phyloP scores from a whole-genome alignment of 2,329 filamentous ascomycete genomes.

The Akanthomyces lecanii region DNA sequence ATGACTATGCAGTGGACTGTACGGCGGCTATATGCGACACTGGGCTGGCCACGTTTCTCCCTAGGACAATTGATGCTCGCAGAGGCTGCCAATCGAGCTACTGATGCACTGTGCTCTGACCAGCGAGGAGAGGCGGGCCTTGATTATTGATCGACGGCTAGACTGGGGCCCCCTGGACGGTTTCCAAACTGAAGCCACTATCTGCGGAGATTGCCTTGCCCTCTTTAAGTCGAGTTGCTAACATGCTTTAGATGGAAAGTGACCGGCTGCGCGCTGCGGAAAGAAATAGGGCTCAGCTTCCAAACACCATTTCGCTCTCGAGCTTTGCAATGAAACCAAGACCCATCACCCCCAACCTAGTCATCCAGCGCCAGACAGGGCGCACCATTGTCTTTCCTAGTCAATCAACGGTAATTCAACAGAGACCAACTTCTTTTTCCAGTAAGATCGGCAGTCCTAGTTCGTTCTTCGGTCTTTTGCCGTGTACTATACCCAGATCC shows the following conservation, averaged over 20 bases:
- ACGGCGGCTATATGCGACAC: too few species aligned
- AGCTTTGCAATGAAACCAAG: too few species aligned
- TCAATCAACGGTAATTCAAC: neutral
- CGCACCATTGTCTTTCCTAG: too few species aligned
- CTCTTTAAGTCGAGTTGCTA: neutral
- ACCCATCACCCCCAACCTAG: too few species aligned
- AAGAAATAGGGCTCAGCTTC: neutral
- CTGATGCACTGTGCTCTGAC: neutral
- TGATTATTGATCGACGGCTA: slow-evolving; percentile 1
- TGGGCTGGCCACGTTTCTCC: too few species aligned
- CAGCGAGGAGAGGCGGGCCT: neutral
- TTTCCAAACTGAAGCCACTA: neutral
- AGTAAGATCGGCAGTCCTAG: neutral
- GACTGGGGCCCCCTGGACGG: neutral
- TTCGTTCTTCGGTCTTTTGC: neutral
- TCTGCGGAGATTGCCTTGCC: neutral
- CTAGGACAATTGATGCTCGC: neutral
- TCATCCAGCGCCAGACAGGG: too few species aligned
- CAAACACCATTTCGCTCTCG: too few species aligned
- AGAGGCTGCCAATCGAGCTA: neutral
- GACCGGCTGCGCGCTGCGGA: neutral
- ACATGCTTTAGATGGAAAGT: neutral
- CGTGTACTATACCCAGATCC: neutral
- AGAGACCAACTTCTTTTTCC: neutral
- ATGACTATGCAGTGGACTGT: neutral